Conservation (phyloP, 2,329 filamentous ascomycete species). For the Colletotrichum horii region DNA sequence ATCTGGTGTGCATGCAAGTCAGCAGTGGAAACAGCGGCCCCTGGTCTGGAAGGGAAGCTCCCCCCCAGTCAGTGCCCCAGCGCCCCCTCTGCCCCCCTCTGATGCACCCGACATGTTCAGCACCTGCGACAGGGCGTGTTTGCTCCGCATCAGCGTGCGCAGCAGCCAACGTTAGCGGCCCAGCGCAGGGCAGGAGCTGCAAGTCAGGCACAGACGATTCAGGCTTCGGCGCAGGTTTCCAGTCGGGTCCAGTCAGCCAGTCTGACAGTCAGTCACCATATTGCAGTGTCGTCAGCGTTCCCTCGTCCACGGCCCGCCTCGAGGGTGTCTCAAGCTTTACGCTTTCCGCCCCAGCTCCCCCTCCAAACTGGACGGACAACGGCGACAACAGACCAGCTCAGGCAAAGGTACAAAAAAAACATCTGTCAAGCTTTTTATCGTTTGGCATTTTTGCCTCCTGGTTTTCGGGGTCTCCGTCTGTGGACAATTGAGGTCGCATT, state of each 20-base stretch:
- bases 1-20: background rate
- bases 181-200: background rate
- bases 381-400: background rate
- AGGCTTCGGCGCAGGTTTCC: background rate
- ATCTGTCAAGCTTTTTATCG: background rate
- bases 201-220: conserved; percentile 8
- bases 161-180: background rate
- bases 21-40: background rate
- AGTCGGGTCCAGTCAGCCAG: background rate
- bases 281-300: background rate
- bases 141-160: conserved; percentile 11
- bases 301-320: background rate
- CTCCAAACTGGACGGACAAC: background rate
- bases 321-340: conserved; percentile 14
- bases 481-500: background rate
- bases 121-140: conserved; percentile 10
- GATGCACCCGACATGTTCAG: background rate
- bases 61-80: background rate
- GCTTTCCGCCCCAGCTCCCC: background rate
- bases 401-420: background rate
- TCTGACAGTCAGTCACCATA: background rate
- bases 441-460: background rate
- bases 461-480: background rate
- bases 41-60: background rate
- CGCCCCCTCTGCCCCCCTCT: background rate